Base-by-base conservation (phyloP, 2,329 filamentous ascomycete genomes). In the Rutstroemia sp. region DNA sequence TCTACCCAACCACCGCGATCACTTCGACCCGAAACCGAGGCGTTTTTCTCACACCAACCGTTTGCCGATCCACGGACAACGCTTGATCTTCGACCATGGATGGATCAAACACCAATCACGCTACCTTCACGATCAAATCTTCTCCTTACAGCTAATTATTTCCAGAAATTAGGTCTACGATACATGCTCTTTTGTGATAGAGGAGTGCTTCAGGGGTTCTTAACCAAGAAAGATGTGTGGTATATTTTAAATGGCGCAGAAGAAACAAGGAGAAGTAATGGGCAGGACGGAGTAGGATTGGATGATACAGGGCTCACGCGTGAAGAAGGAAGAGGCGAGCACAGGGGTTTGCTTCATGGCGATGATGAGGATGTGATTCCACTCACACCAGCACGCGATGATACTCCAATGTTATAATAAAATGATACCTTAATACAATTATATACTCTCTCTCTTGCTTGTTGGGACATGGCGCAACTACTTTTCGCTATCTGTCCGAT, bases 171-270 rank as follows among this genome's bases (percentile, higher is more conserved):
- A 8, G 94, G 94, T 19, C 74, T 99, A 60, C 82, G 92, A 51
- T 96, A 97, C 73, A 83, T 99, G 5, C 74, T 97, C 3, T 95
- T 97, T 70, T 84, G 83, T 41, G 89, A 96, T 62, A 81, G 86
- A 49, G 94, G 94, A 19, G 81, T 82, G 50, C 74, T 99, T 41
- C 85, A 90, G 70, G 94, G 94, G 0, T 72, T 99, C 49, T 75
- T 97, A 63, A 99, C 94, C 19, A 97, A 97, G 77, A 99, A 99
- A 75, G 94, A 99, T 72, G 86, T 95, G 37, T 97, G 92, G 89
- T 92, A 90, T 71, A 85, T 97, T 41, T 77, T 97, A 47, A 90
- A 96, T 68, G 89, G 87, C 44, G 84, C 83, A 9, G 85, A 87
- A 61, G 82, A 85, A 69, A 80, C 80, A 54, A 74, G 78, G 25